Percentiles rank a stretch among this genome's conserved stretches.
Evolutionary conservation across 1,139 yeast genomes (phyloP).

Genomic region (Magnusiomyces fungicola): DNA sequence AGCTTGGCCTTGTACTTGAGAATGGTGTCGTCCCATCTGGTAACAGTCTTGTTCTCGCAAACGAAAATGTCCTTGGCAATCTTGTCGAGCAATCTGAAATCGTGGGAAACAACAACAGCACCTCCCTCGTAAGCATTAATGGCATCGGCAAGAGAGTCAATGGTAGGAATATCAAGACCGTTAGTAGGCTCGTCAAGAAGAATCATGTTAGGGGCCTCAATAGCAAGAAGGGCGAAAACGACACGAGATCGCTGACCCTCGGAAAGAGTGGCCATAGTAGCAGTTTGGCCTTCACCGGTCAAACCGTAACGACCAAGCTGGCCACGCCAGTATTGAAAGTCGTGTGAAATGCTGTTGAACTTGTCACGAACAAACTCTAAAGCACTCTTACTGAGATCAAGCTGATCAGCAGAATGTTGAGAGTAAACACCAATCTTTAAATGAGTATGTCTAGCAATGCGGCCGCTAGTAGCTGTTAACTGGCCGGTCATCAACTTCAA

Average conservation of each 20-base stretch:
- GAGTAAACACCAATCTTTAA: conserved; percentile 98
- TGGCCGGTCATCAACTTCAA: conserved; percentile 95
- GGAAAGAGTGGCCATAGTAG: conserved; percentile 95
- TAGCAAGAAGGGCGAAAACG: conserved; percentile 90
- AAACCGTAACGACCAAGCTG: conserved; percentile 98
- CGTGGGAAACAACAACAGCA: conserved; percentile 97
- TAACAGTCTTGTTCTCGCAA: conserved; percentile 89
- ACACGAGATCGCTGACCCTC: conserved; percentile 99
- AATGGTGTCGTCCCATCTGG: conserved; percentile 92
- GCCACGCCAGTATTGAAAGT: conserved; percentile 98
- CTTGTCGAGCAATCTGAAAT: conserved; percentile 95
- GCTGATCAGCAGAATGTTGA: conserved; percentile 97
- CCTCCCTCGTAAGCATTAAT: conserved; percentile 94
- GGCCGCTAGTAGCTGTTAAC: conserved; percentile 80
- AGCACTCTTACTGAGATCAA: conserved; percentile 90
- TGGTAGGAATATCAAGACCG: conserved; percentile 97
- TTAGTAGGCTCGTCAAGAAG: conserved; percentile 98
- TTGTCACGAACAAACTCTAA: conserved; percentile 95
- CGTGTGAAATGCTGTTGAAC: conserved; percentile 85
- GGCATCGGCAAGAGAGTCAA: conserved; percentile 96
- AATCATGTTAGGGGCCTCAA: conserved; percentile 91
- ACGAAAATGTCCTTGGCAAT: conserved; percentile 96
- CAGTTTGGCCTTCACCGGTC: conserved; percentile 98
- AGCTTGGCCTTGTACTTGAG: conserved; percentile 87
- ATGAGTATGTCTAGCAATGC: conserved; percentile 96